These are phyloP conservation scores for Penicillium hordei DNA, from an alignment of 2,329 filamentous ascomycete species.

Conservation along the genomic window DNA sequence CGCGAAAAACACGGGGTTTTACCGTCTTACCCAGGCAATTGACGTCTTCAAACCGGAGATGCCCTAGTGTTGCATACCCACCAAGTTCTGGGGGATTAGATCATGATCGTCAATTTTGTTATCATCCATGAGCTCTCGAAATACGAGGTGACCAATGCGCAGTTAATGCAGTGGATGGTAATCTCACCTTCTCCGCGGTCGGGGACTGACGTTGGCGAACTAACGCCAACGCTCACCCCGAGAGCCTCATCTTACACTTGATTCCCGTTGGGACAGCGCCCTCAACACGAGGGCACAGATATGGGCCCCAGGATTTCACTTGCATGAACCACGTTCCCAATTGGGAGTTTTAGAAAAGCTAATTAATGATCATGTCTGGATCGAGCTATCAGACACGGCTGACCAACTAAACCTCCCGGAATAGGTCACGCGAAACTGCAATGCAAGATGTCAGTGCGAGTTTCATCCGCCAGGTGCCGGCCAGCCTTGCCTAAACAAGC, in stretches of 20 bases:
- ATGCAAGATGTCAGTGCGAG: slow-evolving; percentile 5
- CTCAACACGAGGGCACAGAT: background rate
- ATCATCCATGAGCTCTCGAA: background rate
- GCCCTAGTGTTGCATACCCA: background rate
- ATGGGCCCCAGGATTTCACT: background rate
- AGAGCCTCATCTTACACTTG: slow-evolving; percentile 7
- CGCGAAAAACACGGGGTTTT: background rate
- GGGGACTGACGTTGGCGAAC: background rate
- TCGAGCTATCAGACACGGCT: slow-evolving; percentile 13
- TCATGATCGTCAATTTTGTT: background rate
- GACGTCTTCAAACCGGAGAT: background rate
- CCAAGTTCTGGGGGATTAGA: background rate
- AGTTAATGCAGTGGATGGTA: background rate
- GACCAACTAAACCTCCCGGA: background rate
- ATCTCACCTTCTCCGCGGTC: background rate
- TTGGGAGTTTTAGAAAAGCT: background rate
- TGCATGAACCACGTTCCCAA: slow-evolving; percentile 6
- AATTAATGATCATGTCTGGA: background rate
- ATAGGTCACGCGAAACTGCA: slow-evolving; percentile 11
- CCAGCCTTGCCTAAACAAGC: background rate
- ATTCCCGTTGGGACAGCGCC: background rate
- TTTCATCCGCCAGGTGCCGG: slow-evolving; percentile 15
- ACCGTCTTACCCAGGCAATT: background rate
- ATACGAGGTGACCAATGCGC: slow-evolving; percentile 2
- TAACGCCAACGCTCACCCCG: background rate